These are phyloP conservation scores for Glycine soja DNA, from an alignment of 306 rosid species.

Conservation along the genomic window DNA sequence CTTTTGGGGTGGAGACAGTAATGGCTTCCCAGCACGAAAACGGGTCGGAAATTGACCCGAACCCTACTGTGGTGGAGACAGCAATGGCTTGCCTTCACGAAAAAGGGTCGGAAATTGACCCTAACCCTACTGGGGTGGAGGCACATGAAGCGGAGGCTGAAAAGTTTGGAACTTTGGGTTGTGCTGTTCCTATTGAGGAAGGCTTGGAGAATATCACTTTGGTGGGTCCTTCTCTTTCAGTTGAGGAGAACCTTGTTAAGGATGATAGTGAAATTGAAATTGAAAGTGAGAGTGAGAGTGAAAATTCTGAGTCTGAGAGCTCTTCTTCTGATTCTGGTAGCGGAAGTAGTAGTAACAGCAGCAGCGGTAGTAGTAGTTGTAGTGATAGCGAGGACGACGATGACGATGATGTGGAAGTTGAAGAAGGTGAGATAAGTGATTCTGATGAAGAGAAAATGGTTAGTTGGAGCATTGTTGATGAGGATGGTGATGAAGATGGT, in stretches of 20 bases:
- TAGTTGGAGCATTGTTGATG: constrained; percentile 44
- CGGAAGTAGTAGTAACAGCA: constrained; percentile 33
- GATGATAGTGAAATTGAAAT: neutral
- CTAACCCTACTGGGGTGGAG: constrained; percentile 16
- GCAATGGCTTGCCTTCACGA: too few species aligned
- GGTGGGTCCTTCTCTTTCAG: constrained; percentile 38
- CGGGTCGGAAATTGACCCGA: constrained; percentile 38
- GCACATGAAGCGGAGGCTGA: constrained; percentile 10
- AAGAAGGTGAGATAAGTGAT: constrained; percentile 81
- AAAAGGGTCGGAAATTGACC: too few species aligned
- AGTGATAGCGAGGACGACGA: constrained; percentile 11
- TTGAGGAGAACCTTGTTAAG: constrained; percentile 8
- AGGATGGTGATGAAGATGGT: constrained; percentile 37
- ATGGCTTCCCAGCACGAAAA: constrained; percentile 45
- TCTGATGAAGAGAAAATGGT: constrained; percentile 49
- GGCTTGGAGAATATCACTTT: constrained; percentile 60
- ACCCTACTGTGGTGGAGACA: neutral
- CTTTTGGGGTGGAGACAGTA: constrained; percentile 29
- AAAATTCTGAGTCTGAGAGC: constrained; percentile 56
- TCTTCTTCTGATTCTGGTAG: constrained; percentile 49
- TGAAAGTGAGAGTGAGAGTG: constrained; percentile 39
- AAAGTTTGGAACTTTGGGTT: constrained; percentile 39
- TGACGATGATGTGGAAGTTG: constrained; percentile 62
- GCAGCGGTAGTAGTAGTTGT: neutral
- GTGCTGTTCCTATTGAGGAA: constrained; percentile 49